Evolutionary conservation across 2,329 filamentous ascomycete species (phyloP), one percentile per base, ranked within the genome.

Genomic region (Diplodia intermedia): DNA sequence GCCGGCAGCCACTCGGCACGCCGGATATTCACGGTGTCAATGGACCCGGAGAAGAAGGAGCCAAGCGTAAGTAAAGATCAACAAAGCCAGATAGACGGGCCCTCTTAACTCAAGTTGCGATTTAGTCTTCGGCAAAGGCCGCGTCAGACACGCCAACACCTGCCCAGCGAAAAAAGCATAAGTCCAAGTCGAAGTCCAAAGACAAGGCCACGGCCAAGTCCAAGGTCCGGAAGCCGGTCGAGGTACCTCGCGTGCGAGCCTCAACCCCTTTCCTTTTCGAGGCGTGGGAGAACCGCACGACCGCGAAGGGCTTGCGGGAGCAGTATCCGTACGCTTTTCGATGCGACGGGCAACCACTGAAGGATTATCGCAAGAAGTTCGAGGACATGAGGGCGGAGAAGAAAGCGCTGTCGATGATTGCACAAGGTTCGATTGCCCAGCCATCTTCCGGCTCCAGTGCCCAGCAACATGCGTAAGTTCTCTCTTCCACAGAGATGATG

Each of bases 281-380:
- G 4, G n/a, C 40, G n/a, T 60, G 23, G 18, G 55, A 57, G n/a
- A 26, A 38, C 5, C 33, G 36, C 14, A 20, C 23, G 9, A 36
- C 36, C n/a, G 11, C 9, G 4, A 57, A 26, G 20, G 12, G n/a
- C 2, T 36, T 57, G 1, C 12, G 14, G 6, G 36, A 57, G 12
- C 23, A 43, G 20, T 43, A 57, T 29, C 33, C n/a, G 5, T 57
- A 57, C 20, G 55, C 55, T 5, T 57, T 57, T 18, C 38, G 31
- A 38, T 14, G 14, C 2, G 55, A 38, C 36, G 55, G 55, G 4
- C 3, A 38, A 12, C 55, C 55, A 4, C 36, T 20, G 6, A 43
- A 40, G 33, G 31, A 15, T 3, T 60, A 47, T 7, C 20, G 20
- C 9, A 23, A 60, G 20, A 47, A 29, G 20, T 47, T 60, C 6